phyloP scores from a whole-genome alignment of 345 rosid species.

The Citropsis articulata region DNA sequence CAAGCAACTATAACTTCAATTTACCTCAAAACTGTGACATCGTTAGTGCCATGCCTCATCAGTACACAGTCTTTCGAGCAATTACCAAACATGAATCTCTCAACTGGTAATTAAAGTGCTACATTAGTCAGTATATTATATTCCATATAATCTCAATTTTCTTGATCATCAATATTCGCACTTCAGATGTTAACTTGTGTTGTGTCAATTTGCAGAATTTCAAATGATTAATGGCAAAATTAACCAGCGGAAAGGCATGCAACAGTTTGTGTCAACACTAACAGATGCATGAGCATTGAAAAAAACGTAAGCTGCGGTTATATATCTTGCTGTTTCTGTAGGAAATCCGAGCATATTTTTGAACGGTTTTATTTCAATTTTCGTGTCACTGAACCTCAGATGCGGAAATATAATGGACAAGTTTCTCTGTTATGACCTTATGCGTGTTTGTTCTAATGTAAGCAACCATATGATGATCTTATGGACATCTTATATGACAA shows the following conservation, averaged over 20 bases:
- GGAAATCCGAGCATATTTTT: constrained; percentile 1
- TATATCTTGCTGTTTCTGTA: neutral
- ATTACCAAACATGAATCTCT: constrained; percentile 29
- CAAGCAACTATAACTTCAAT: constrained; percentile 28
- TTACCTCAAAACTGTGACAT: constrained; percentile 47
- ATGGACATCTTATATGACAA: neutral
- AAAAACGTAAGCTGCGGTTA: constrained; percentile 15
- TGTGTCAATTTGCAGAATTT: constrained; percentile 38
- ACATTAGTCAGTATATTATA: too few species aligned
- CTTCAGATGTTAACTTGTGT: neutral
- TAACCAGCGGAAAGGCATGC: constrained; percentile 25
- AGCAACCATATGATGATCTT: too few species aligned
- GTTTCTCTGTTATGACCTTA: neutral
- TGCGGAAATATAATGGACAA: neutral
- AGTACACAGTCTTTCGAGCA: constrained; percentile 31
- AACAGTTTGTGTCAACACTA: constrained; percentile 2
- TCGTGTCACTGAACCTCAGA: neutral
- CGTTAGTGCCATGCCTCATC: constrained; percentile 34
- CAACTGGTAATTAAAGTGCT: constrained; percentile 28
- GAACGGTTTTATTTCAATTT: constrained; percentile 2
- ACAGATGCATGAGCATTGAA: constrained; percentile 5
- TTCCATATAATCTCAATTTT: neutral
- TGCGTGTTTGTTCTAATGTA: neutral
- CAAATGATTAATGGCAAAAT: constrained; percentile 29
- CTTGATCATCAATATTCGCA: neutral